phyloP scores from a whole-genome alignment of 176 grass and related monocot species.

The Poa annua region DNA sequence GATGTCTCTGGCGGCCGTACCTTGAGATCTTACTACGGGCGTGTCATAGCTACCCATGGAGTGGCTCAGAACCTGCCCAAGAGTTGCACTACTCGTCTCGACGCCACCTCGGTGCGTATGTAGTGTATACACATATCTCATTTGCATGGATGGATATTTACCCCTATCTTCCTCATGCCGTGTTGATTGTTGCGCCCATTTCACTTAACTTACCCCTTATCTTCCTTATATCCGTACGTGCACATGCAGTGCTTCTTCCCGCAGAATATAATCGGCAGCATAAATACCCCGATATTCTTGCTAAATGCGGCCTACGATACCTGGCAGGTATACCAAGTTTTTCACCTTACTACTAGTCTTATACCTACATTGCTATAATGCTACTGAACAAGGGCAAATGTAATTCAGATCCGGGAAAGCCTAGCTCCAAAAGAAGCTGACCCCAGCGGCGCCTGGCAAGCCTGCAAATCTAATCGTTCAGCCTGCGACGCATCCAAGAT shows the following conservation, averaged over 20 bases:
- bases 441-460: constrained; percentile 52
- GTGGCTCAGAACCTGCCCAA: constrained; percentile 65
- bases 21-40: constrained; percentile 59
- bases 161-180: too few relatives aligned
- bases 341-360: not conserved
- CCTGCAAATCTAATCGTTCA: constrained; percentile 66
- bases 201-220: not conserved
- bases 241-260: constrained; percentile 87
- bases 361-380: too few relatives aligned
- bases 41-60: constrained; percentile 59
- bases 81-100: constrained; percentile 57
- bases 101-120: constrained; percentile 62
- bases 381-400: not conserved
- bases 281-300: constrained; percentile 81
- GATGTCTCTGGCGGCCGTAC: constrained; percentile 60
- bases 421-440: constrained; percentile 58
- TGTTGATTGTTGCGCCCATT: not conserved
- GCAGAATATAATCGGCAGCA: constrained; percentile 61
- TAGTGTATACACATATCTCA: not conserved
- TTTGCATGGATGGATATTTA: too few relatives aligned
- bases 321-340: constrained; percentile 70
- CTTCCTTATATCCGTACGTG: not conserved
- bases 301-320: constrained; percentile 85
- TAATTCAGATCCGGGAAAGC: constrained; percentile 66
- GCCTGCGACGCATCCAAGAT: constrained; percentile 62